Evolutionary conservation across 2,329 filamentous ascomycete genomes (phyloP), one percentile per base, ranked within the genome.

Genomic region (Ilyonectria mors-panacis): DNA sequence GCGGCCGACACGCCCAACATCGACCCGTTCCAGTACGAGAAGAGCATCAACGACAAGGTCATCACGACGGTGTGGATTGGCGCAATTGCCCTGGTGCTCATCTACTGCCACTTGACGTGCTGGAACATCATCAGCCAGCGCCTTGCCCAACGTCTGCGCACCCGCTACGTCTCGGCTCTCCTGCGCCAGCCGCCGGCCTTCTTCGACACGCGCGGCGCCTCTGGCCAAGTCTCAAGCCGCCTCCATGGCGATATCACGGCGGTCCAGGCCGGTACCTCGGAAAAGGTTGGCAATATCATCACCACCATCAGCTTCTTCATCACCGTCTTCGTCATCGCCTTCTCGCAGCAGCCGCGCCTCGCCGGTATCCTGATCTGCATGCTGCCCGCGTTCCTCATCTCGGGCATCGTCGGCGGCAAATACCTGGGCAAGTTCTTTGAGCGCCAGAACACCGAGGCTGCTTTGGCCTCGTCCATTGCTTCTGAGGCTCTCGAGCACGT

Each of bases 241-340:
- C 85, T 93, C 42, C 89, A 89, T 74, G 85, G 85, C 64, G 91
- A 93, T 72, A 90, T 93, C 45, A 86, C 90, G 59, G 86, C 88
- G 1, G 88, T 93, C 50, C 91, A 91, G 71, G 86, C 87, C 0
- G 91, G 91, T n/a, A 92, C 90, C 0, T 90, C 88, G 1, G 91
- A 93, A 77, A 93, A 93, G 77, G 90, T 92, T 19, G 91, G 91
- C 57, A 86, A 92, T 37, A 86, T 87, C 69, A 83, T 93, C 2
- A 85, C 86, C 33, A 89, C 86, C 55, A 76, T 88, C 10, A 88
- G 88, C 5, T 93, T 92, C 78, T 92, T 93, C 75, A 76, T 92
- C 60, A 89, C 91, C 0, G 88, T 90, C 8, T 93, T 91, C 69
- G 82, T 90, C 5, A 87, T 93, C 19, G 89, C 89, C 4, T 93